A percentile compares a stretch with the other conserved stretches of the same genome.
Conservation (phyloP, 2,329 filamentous ascomycete genomes). For the Acephala macrosclerotiorum region DNA sequence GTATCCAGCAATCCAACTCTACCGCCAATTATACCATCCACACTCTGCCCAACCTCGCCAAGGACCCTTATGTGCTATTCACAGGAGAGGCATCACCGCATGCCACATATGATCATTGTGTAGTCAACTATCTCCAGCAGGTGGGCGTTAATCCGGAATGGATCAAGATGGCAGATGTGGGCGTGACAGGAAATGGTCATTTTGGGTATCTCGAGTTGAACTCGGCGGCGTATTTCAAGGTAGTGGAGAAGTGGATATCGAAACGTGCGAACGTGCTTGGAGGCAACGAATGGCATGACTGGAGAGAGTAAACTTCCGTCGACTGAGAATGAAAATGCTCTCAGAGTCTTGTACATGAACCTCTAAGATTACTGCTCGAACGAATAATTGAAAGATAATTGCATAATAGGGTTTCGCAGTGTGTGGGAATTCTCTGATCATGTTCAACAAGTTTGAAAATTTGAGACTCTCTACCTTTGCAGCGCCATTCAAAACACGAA, state of each 20-base stretch:
- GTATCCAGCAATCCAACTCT: conserved; percentile 36
- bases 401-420: too few species aligned
- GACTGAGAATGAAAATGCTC: not conserved
- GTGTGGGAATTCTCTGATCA: too few species aligned
- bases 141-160: conserved; percentile 35
- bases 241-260: conserved; percentile 34
- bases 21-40: conserved; percentile 29
- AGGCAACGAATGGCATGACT: conserved; percentile 18
- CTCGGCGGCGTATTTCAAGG: conserved; percentile 29
- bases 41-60: conserved; percentile 37
- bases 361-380: not conserved
- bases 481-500: too few species aligned
- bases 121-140: conserved; percentile 37
- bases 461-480: too few species aligned
- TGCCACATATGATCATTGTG: conserved; percentile 45
- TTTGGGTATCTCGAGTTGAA: conserved; percentile 38
- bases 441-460: too few species aligned
- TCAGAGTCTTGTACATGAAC: not conserved
- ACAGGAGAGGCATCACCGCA: conserved; percentile 44
- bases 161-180: conserved; percentile 33
- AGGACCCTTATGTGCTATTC: conserved; percentile 43
- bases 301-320: not conserved
- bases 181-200: conserved; percentile 34
- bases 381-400: too few species aligned
- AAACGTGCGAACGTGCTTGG: conserved; percentile 23